Conservation (phyloP, 2,329 filamentous ascomycete genomes). For the Nannizziopsis arthrosporioides region DNA sequence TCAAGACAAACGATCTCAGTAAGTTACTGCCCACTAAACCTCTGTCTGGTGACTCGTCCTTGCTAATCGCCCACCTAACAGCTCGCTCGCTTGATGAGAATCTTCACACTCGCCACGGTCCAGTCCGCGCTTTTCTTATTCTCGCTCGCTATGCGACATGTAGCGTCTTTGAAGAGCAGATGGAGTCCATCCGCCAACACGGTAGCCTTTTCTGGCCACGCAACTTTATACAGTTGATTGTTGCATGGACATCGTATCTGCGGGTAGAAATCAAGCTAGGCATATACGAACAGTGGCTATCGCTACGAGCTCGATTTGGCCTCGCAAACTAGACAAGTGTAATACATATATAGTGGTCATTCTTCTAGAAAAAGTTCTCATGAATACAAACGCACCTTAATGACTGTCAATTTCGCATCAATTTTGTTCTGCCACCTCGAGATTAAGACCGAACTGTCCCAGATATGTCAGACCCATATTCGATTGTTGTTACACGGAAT, state of each 20-base stretch:
- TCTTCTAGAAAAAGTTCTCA: neutral
- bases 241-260: constrained; percentile 43
- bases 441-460: too few relatives aligned
- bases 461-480: too few relatives aligned
- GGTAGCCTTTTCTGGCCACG: constrained; percentile 42
- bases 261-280: constrained; percentile 47
- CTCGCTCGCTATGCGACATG: constrained; percentile 52
- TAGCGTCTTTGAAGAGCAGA: constrained; percentile 50
- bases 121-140: constrained; percentile 52
- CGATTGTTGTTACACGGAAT: too few relatives aligned
- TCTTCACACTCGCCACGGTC: constrained; percentile 45
- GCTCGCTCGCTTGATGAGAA: constrained; percentile 84
- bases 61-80: constrained; percentile 19
- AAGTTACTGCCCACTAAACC: constrained; percentile 21
- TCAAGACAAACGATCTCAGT: constrained; percentile 95
- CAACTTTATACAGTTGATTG: constrained; percentile 42
- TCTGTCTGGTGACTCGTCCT: constrained; percentile 10
- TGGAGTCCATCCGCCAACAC: constrained; percentile 39
- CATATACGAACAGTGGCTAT: constrained; percentile 48
- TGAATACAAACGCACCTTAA: neutral
- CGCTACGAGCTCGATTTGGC: constrained; percentile 40
- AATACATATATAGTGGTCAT: too few relatives aligned
- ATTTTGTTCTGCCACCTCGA: too few relatives aligned
- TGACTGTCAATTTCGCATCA: neutral
- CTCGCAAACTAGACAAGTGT: constrained; percentile 20